Conservation (phyloP, 352 stramenopile species). For the Phytophthora ohioensis region DNA sequence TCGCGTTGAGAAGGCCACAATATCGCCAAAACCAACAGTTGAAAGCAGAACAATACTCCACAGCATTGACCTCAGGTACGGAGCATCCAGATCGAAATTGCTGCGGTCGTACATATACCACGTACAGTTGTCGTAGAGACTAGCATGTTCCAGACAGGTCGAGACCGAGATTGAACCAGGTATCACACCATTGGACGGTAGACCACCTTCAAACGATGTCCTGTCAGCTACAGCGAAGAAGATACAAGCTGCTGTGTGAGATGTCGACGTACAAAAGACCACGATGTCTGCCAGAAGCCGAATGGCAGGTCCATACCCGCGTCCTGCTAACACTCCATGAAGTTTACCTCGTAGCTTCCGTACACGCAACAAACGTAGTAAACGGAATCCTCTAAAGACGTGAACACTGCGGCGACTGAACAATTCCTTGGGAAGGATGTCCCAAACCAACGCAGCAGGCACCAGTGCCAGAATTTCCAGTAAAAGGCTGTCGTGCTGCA, state of each 20-base stretch:
- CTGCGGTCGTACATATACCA: slow-evolving; percentile 80
- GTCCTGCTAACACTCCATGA: slow-evolving; percentile 54
- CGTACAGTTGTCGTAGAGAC: slow-evolving; percentile 64
- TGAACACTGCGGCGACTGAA: slow-evolving; percentile 39
- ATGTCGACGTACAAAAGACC: slow-evolving; percentile 48
- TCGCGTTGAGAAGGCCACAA: slow-evolving; percentile 63
- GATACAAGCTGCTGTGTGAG: slow-evolving; percentile 58
- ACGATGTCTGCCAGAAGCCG: slow-evolving; percentile 64
- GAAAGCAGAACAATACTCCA: slow-evolving; percentile 81
- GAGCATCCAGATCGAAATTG: slow-evolving; percentile 64
- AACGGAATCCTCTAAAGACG: slow-evolving; percentile 47
- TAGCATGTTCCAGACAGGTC: slow-evolving; percentile 61
- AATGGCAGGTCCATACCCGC: slow-evolving; percentile 47
- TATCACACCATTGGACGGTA: slow-evolving; percentile 43
- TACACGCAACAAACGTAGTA: slow-evolving; percentile 59
- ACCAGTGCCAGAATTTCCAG: slow-evolving; percentile 42
- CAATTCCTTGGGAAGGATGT: slow-evolving; percentile 60
- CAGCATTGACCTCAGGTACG: slow-evolving; percentile 67
- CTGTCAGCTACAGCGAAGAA: slow-evolving; percentile 69
- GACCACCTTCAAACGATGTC: slow-evolving; percentile 50
- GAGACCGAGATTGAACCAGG: slow-evolving; percentile 44
- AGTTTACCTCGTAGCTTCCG: slow-evolving; percentile 52
- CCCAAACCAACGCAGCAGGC: slow-evolving; percentile 65
- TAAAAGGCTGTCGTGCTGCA: slow-evolving; percentile 48
- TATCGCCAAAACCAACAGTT: slow-evolving; percentile 77